Base-by-base conservation (phyloP, 805 yeast species). In the Kuraishia cidri region DNA sequence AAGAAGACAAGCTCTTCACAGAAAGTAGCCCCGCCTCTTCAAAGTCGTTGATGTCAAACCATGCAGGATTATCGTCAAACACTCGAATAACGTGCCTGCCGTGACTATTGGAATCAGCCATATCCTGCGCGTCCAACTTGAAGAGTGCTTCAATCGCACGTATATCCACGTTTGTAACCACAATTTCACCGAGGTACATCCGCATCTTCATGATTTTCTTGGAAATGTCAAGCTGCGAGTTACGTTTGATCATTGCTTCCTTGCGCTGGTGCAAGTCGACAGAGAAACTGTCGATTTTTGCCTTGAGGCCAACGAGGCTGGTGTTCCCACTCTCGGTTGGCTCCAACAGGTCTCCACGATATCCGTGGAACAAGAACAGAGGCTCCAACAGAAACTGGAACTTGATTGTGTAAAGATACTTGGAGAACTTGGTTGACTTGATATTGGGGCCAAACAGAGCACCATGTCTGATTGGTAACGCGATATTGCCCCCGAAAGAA, bases 381-480 rank as follows among this genome's bases (percentile, higher is more conserved):
- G 95, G 88, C 18, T 74, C 65, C 30, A 90, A 58, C 34, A 71
- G 69, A 26, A 94, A 77, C 40, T 72, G 77, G 50, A 85, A 90
- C 47, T 88, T 84, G 39, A 86, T 79, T 2, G 95, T 79, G 42
- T 64, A 73, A 26, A 88, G 59, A 50, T 79, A 83, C 31, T 72
- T 69, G 0, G 94, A 82, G 46, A 88, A 81, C 52, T 85, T 87
- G 36, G 73, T 74, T 6, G 75, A 60, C 20, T 66, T 54, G 34
- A 64, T 64, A 5, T 56, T 48, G 15, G 72, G 72, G 0, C 75
- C 75, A 60, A 85, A 90, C 16, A 92, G 48, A 2, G 58, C 53
- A 0, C 97, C 97, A 29, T 72, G 66, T 32, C 94, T 69, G 11
- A 86, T 70, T 0, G 97, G 95, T 14, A 88, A 61, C 33, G 86